Evolutionary conservation across 2,329 filamentous ascomycete species (phyloP).

Genomic region (Colletotrichum musicola): DNA sequence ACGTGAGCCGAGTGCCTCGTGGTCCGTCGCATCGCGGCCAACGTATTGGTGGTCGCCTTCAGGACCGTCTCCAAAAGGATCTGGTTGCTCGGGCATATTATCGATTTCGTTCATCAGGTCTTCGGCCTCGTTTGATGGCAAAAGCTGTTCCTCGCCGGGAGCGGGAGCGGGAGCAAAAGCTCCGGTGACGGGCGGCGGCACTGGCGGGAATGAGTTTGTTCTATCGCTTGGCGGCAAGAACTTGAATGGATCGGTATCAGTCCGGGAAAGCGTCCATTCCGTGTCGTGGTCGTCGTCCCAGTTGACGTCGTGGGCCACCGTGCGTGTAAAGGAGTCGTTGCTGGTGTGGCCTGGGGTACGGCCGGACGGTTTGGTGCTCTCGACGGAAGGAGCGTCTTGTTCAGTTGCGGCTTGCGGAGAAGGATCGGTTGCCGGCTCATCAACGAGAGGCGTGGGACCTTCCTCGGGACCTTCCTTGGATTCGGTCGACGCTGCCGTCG

Average conservation of each 20-base stretch:
- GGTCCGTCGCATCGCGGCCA: conserved; percentile 58
- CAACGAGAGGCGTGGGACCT: background rate
- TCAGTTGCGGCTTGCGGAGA: background rate
- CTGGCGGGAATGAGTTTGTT: conserved; percentile 73
- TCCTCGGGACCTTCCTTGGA: conserved; percentile 2
- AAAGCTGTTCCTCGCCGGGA: conserved; percentile 50
- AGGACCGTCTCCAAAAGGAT: conserved; percentile 50
- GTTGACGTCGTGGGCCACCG: conserved; percentile 72
- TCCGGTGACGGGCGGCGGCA: conserved; percentile 58
- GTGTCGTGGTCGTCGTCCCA: conserved; percentile 69
- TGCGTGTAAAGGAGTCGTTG: conserved; percentile 73
- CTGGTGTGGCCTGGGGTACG: conserved; percentile 60
- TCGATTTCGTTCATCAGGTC: conserved; percentile 67
- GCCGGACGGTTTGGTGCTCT: conserved; percentile 25
- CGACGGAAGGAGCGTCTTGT: background rate
- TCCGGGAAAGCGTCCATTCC: conserved; percentile 67
- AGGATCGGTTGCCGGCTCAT: background rate
- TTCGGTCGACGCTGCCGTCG: background rate
- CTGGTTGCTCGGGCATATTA: conserved; percentile 55
- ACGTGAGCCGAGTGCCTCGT: conserved; percentile 66
- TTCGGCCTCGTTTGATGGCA: conserved; percentile 64
- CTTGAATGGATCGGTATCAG: conserved; percentile 69
- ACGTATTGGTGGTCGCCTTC: conserved; percentile 50
- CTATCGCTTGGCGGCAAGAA: conserved; percentile 69
- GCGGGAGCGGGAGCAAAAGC: conserved; percentile 9